Base-by-base conservation (phyloP, 1,284 basidiomycete species). In the Salmacisia buchloeana region DNA sequence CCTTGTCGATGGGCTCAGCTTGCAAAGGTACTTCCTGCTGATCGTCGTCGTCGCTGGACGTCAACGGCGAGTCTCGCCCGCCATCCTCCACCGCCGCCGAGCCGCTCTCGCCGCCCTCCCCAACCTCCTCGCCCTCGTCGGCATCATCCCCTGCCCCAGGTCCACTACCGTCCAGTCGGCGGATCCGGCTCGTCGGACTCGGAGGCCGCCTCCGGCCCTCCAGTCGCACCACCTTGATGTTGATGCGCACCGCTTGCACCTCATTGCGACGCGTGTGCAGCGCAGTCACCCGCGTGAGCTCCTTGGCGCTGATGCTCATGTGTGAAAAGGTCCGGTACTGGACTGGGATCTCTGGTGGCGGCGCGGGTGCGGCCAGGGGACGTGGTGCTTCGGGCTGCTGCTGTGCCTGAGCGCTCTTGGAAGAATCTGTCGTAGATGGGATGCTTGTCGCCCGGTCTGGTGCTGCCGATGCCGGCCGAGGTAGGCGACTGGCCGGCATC, bases 111-210 rank as follows among this genome's bases (percentile, higher is more conserved):
- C n/a, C 36, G 12, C n/a, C 36, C 36, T n/a, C 36, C 36, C n/a
- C 36, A 38, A 38, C 36, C 36, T 38, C n/a, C 36, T 12, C 36
- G n/a, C 12, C 36, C 36, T 10, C 36, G 10, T 38, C 36, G 10
- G 10, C n/a, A 38, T 38, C 36, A 10, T 38, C 36, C 36, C 10
- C 36, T 38, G 10, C 36, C 36, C 12, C 36, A 38, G 36, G 36
- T n/a, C 36, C 36, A 38, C 12, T n/a, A n/a, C 36, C 36, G 36
- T 29, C 46, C 46, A 52, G 6, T 52, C 46, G 23, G 3, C 46
- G 46, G 25, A 52, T 52, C n/a, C 46, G 46, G 25, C 46, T 52
- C 9, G 46, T 52, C 15, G 46, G 46, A 31, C 46, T 52, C 5
- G 46, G 46, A 7, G 46, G 46, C 25, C 46, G 15, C 46, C 46